Conservation (phyloP, 371 early-diverging fungal genomes). For the Thermomucor indicae-seudaticae region DNA sequence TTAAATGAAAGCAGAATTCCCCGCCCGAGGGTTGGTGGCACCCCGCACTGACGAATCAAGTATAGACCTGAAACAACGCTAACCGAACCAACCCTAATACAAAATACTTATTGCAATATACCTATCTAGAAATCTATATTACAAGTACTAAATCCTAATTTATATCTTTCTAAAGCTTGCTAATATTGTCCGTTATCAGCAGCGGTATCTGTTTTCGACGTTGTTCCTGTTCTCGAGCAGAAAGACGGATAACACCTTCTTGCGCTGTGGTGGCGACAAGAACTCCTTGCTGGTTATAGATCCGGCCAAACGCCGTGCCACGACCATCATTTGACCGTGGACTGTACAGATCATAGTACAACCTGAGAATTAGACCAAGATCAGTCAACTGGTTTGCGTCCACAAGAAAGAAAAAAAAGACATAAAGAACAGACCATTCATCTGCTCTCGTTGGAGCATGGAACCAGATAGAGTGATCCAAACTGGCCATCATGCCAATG, state of each 20-base stretch:
- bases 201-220: conserved; percentile 2
- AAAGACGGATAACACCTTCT: conserved; percentile 62
- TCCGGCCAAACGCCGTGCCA: conserved; percentile 76
- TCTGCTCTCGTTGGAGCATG: conserved; percentile 85
- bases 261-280: conserved; percentile 73
- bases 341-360: conserved; percentile 73
- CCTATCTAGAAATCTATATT: no score
- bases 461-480: conserved; percentile 93
- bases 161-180: no score
- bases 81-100: no score
- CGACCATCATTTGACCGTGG: conserved; percentile 69
- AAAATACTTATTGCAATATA: no score
- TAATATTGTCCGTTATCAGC: no score
- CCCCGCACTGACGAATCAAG: no score
- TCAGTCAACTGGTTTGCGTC: background rate
- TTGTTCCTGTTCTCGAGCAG: conserved; percentile 19
- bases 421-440: conserved; percentile 59
- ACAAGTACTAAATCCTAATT: no score
- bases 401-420: background rate
- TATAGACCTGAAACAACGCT: no score
- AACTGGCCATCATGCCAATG: conserved; percentile 71
- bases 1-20: no score
- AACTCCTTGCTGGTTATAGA: conserved; percentile 75
- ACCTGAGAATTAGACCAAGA: conserved; percentile 27
- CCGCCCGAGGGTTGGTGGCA: no score